Conservation (phyloP, 495 filamentous ascomycete genomes). For the Lichina pygmaea region DNA sequence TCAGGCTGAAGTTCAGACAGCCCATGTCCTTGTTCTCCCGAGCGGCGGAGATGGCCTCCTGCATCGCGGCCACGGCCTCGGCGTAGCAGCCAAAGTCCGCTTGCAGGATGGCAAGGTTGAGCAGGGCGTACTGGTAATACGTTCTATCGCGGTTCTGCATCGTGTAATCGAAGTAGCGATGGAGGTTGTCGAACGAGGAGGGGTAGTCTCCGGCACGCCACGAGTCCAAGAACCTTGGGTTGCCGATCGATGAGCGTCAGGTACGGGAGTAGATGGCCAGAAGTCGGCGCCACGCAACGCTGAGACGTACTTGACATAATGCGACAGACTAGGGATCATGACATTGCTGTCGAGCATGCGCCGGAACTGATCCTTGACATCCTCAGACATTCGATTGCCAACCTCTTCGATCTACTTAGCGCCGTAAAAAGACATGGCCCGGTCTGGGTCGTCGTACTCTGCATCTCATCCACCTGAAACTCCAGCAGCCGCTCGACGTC, state of each 20-base stretch:
- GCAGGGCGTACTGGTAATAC: constrained; percentile 92
- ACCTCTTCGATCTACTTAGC: constrained; percentile 14
- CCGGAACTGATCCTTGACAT: constrained; percentile 36
- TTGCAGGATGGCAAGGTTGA: constrained; percentile 79
- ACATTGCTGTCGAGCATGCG: constrained; percentile 36
- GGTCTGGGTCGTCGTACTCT: constrained; percentile 27
- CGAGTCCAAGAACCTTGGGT: constrained; percentile 48
- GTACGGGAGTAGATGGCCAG: not conserved
- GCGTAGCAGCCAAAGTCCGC: constrained; percentile 81
- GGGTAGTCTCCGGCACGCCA: constrained; percentile 83
- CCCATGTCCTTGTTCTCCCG: constrained; percentile 76
- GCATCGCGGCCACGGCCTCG: constrained; percentile 80
- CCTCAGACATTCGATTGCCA: constrained; percentile 43
- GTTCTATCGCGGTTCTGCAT: constrained; percentile 64
- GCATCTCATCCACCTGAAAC: constrained; percentile 65
- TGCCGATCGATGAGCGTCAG: too few species aligned
- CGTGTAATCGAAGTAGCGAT: constrained; percentile 92
- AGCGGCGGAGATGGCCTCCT: constrained; percentile 74
- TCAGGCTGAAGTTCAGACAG: constrained; percentile 84
- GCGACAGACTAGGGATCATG: constrained; percentile 39
- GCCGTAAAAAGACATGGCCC: not conserved
- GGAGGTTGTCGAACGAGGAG: constrained; percentile 67
- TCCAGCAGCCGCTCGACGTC: constrained; percentile 67
- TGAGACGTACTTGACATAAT: constrained; percentile 40
- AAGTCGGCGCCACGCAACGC: not conserved